Conservation (phyloP, 2,329 filamentous ascomycete species). For the Aschersonia sp. region DNA sequence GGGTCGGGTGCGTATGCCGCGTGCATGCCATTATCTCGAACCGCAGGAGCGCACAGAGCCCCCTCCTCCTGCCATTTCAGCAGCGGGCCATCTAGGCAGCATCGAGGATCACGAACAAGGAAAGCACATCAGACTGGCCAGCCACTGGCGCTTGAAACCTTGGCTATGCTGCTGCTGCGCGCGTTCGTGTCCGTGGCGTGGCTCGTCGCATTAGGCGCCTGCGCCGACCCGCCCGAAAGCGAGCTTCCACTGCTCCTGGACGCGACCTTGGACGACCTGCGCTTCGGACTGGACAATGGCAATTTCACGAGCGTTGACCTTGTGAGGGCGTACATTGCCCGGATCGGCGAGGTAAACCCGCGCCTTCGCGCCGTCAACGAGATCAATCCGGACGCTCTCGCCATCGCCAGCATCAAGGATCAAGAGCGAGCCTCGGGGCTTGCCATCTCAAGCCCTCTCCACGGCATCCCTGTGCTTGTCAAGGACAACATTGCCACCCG, state of each 20-base stretch:
- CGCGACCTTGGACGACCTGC: slow-evolving; percentile 10
- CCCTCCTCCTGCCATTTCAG: too few species aligned
- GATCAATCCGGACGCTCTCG: slow-evolving; percentile 22
- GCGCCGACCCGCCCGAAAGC: neutral
- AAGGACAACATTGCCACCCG: slow-evolving; percentile 54
- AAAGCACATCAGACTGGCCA: too few species aligned
- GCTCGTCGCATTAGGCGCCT: neutral
- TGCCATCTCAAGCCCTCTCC: slow-evolving; percentile 28
- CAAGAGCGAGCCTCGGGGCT: slow-evolving; percentile 6
- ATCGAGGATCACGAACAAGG: too few species aligned
- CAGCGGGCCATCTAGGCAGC: too few species aligned
- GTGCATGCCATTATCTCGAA: too few species aligned
- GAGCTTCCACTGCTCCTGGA: slow-evolving; percentile 7
- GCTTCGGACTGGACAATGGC: slow-evolving; percentile 6
- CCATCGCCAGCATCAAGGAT: slow-evolving; percentile 22
- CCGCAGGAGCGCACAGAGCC: too few species aligned
- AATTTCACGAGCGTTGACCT: slow-evolving; percentile 22
- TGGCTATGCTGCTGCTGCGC: neutral
- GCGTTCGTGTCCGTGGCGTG: neutral
- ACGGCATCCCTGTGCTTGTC: slow-evolving; percentile 50
- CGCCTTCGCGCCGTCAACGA: slow-evolving; percentile 17
- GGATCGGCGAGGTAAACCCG: slow-evolving; percentile 12
- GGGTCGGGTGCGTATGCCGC: too few species aligned
- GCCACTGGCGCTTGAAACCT: too few species aligned
- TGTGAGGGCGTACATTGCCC: slow-evolving; percentile 14